A percentile compares a stretch with the other conserved stretches of the same genome.
Evolutionary conservation across 1,284 basidiomycete genomes (phyloP).

Genomic region (Kalmanozyma brasiliensis): DNA sequence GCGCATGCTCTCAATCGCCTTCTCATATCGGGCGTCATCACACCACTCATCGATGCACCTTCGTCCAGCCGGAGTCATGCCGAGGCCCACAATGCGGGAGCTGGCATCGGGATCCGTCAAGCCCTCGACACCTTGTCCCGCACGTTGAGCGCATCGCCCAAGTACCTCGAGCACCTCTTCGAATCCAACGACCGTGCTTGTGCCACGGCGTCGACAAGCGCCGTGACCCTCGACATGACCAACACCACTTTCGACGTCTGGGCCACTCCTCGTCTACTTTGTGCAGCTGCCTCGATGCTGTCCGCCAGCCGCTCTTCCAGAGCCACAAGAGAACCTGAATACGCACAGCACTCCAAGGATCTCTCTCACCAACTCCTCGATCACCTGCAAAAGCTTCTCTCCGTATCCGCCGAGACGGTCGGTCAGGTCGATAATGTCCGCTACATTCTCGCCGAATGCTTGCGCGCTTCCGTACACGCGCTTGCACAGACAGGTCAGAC

Average conservation of each 20-base stretch:
- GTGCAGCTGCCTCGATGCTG: constrained; percentile 31
- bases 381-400: constrained; percentile 20
- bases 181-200: constrained; percentile 8
- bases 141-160: constrained; percentile 32
- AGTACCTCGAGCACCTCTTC: constrained; percentile 48
- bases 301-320: constrained; percentile 9
- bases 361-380: constrained; percentile 19
- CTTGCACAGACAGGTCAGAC: constrained; percentile 35
- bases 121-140: constrained; percentile 34
- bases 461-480: constrained; percentile 38
- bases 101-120: constrained; percentile 22
- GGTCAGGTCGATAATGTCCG: constrained; percentile 50
- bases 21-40: constrained; percentile 30
- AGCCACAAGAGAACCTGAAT: constrained; percentile 1
- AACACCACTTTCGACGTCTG: constrained; percentile 58
- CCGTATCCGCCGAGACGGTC: constrained; percentile 29
- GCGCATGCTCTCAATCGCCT: constrained; percentile 44
- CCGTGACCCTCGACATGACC: constrained; percentile 30
- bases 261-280: constrained; percentile 52
- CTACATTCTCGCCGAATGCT: constrained; percentile 31
- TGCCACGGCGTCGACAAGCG: constrained; percentile 16
- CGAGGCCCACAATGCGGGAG: constrained; percentile 2
- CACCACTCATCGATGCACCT: constrained; percentile 23
- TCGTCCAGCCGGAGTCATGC: constrained; percentile 2
- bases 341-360: constrained; percentile 8